phyloP scores from a whole-genome alignment of 805 yeast genomes.

The Saturnispora saitoi region DNA sequence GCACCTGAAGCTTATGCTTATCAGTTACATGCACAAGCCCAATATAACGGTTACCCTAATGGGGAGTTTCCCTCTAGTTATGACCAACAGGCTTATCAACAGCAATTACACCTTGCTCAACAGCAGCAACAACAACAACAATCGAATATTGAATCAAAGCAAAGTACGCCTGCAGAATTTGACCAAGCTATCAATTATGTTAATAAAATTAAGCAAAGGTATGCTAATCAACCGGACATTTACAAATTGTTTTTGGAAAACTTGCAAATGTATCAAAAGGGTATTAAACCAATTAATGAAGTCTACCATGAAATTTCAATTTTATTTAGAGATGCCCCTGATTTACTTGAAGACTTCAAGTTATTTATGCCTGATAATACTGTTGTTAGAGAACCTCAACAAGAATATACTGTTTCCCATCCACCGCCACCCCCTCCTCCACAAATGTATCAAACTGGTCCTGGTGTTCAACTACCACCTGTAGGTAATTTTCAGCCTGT shows the following conservation, averaged over 20 bases:
- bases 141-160: constrained; percentile 21
- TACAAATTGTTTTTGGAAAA: constrained; percentile 93
- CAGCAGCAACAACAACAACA: constrained; percentile 16
- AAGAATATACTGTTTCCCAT: constrained; percentile 16
- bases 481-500: constrained; percentile 78
- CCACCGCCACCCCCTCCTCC: constrained; percentile 10
- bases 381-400: constrained; percentile 24
- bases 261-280: constrained; percentile 92
- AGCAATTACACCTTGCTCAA: constrained; percentile 7
- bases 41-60: neutral
- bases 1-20: neutral
- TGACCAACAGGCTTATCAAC: constrained; percentile 8
- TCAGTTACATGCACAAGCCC: neutral
- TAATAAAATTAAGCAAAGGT: constrained; percentile 89
- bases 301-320: constrained; percentile 90
- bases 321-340: constrained; percentile 89
- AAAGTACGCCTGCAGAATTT: constrained; percentile 77
- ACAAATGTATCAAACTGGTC: constrained; percentile 2
- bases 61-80: constrained; percentile 2
- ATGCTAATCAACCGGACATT: constrained; percentile 89
- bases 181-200: constrained; percentile 96
- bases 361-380: constrained; percentile 84
- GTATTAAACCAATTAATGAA: constrained; percentile 89
- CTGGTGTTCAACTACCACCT: constrained; percentile 61
- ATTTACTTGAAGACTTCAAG: constrained; percentile 86